Conservation (phyloP, 441 rosid species). For the Geranium incanum region DNA sequence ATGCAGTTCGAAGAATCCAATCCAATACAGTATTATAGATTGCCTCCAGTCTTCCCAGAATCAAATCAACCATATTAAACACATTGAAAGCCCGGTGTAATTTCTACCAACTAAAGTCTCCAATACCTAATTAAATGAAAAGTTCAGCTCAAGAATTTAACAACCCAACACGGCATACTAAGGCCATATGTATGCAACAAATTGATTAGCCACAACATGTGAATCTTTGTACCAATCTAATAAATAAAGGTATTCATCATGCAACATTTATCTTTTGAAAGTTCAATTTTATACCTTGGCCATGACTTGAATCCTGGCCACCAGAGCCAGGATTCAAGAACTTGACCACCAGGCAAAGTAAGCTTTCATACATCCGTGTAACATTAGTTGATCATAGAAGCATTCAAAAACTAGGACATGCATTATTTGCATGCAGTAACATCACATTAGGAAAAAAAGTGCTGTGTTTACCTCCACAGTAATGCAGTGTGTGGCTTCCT, state of each 20-base stretch:
- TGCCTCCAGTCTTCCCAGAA: not conserved
- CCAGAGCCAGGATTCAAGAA: too few relatives aligned
- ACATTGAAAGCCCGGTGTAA: not conserved
- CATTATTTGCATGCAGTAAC: not conserved
- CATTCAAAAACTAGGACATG: not conserved
- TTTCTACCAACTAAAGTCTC: not conserved
- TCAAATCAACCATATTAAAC: not conserved
- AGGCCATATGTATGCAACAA: not conserved
- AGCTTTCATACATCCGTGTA: not conserved
- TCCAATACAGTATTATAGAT: not conserved
- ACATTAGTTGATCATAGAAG: not conserved
- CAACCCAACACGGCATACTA: not conserved
- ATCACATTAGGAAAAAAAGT: not conserved
- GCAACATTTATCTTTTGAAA: too few relatives aligned
- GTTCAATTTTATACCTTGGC: too few relatives aligned
- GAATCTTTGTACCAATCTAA: not conserved
- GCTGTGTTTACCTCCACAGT: slow-evolving; percentile 78
- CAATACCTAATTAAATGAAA: not conserved
- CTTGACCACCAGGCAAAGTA: too few relatives aligned
- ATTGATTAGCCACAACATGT: not conserved
- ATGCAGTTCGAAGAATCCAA: not conserved
- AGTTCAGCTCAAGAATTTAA: not conserved
- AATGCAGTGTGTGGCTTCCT: slow-evolving; percentile 83
- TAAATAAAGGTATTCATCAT: not conserved
- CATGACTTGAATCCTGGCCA: too few relatives aligned